Conservation (phyloP, 2,329 filamentous ascomycete species). For the Neoascochyta sp. region DNA sequence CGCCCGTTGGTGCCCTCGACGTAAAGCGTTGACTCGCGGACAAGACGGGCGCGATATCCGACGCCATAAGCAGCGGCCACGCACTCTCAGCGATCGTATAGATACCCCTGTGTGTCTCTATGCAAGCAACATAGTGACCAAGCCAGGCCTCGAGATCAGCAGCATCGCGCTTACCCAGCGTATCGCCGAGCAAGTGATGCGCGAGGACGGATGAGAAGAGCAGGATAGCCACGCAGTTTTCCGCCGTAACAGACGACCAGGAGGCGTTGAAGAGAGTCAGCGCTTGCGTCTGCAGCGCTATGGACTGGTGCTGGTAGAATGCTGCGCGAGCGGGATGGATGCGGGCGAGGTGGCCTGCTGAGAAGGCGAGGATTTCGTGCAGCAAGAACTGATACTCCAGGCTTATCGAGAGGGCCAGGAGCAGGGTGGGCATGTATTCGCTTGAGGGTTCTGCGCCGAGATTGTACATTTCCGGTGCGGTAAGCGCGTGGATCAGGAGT, state of each 20-base stretch:
- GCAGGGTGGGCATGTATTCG: conserved; percentile 10
- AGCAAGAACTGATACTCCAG: conserved; percentile 36
- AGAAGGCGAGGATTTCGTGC: conserved; percentile 38
- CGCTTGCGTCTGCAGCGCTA: conserved; percentile 34
- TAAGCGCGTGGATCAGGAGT: conserved; percentile 32
- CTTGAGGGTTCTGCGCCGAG: conserved; percentile 16
- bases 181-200: conserved; percentile 36
- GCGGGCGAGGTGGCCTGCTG: conserved; percentile 35
- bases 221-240: conserved; percentile 33
- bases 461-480: conserved; percentile 21
- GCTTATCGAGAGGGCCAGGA: conserved; percentile 16
- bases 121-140: conserved; percentile 27
- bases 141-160: conserved; percentile 25
- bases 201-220: conserved; percentile 37
- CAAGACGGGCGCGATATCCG: conserved; percentile 27
- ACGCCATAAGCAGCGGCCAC: conserved; percentile 25
- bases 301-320: conserved; percentile 14
- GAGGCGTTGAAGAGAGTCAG: conserved; percentile 22
- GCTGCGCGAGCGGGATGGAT: conserved; percentile 18
- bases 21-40: conserved; percentile 13
- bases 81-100: conserved; percentile 14
- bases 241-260: conserved; percentile 11
- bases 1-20: conserved; percentile 15
- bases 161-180: conserved; percentile 20
- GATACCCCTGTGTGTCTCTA: conserved; percentile 18